Evolutionary conservation across 345 rosid species (phyloP).

Genomic region (Gossypium sturtianum): DNA sequence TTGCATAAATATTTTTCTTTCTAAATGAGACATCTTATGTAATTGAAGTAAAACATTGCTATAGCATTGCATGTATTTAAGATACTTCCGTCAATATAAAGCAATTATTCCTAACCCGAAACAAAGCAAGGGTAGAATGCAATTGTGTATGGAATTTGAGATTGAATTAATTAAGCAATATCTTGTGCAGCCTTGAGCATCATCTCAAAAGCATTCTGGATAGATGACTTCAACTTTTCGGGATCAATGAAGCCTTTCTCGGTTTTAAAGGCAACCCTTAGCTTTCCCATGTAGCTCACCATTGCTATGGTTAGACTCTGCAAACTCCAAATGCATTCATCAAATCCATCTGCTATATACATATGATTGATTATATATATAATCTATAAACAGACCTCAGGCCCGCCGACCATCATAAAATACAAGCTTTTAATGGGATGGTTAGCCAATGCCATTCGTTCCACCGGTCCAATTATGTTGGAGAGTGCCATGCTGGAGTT

Average conservation of each 20-base stretch:
- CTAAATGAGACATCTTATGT: too few species aligned
- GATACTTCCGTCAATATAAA: too few species aligned
- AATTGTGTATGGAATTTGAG: too few species aligned
- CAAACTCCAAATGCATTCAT: neutral
- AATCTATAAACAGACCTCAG: conserved; percentile 28
- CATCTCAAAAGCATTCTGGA: conserved; percentile 22
- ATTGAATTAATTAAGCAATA: neutral
- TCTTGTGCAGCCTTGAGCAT: conserved; percentile 22
- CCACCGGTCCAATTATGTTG: conserved; percentile 44
- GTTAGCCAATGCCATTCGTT: conserved; percentile 34
- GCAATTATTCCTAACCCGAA: too few species aligned
- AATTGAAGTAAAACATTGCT: too few species aligned
- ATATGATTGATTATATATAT: neutral
- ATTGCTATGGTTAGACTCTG: conserved; percentile 27
- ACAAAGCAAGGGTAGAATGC: too few species aligned
- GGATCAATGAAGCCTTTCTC: conserved; percentile 31
- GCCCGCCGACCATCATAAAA: conserved; percentile 34
- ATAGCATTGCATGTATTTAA: too few species aligned
- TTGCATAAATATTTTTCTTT: too few species aligned
- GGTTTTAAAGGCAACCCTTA: conserved; percentile 20
- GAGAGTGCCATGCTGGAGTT: conserved; percentile 47
- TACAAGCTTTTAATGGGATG: conserved; percentile 47
- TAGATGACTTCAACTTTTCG: conserved; percentile 16
- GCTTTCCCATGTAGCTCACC: conserved; percentile 29
- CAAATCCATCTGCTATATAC: neutral